These are phyloP conservation scores for Annulohypoxylon bovei DNA, from an alignment of 495 filamentous ascomycete genomes.

Conservation along the genomic window DNA sequence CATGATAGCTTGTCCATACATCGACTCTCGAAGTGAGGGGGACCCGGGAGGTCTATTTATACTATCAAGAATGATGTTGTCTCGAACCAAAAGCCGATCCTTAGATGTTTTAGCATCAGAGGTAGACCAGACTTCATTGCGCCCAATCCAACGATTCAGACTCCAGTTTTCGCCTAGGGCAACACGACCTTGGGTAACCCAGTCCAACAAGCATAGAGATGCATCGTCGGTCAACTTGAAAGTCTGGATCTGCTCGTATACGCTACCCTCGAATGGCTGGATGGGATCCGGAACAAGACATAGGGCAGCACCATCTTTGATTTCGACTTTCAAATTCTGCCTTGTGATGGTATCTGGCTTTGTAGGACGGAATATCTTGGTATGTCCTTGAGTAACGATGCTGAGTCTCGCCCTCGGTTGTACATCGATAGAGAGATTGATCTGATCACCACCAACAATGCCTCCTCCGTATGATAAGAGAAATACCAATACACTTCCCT, in stretches of 20 bases:
- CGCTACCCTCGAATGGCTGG: conserved; percentile 82
- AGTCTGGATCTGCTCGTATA: conserved; percentile 83
- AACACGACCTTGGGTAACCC: conserved; percentile 87
- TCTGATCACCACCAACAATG: conserved; percentile 83
- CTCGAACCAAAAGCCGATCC: conserved; percentile 77
- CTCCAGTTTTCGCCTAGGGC: conserved; percentile 93
- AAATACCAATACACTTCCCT: conserved; percentile 75
- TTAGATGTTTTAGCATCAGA: conserved; percentile 36
- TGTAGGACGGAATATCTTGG: conserved; percentile 90
- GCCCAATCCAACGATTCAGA: conserved; percentile 75
- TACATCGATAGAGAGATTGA: conserved; percentile 75
- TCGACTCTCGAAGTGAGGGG: conserved; percentile 60
- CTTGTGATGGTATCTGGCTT: conserved; percentile 66
- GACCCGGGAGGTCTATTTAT: conserved; percentile 45
- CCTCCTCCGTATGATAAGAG: conserved; percentile 95
- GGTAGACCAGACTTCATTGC: conserved; percentile 83
- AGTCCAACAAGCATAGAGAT: conserved; percentile 85
- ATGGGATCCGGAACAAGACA: conserved; percentile 94
- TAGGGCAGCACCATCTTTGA: conserved; percentile 72
- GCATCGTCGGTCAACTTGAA: conserved; percentile 70
- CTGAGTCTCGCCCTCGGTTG: conserved; percentile 73
- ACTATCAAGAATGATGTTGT: conserved; percentile 79
- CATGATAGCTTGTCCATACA: conserved; percentile 73
- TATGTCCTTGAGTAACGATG: conserved; percentile 92
- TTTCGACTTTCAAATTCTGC: conserved; percentile 72